Percentiles rank a stretch among this genome's conserved stretches.
These are phyloP conservation scores for Cucumis cinereus DNA, from an alignment of 306 rosid species.

Conservation along the genomic window DNA sequence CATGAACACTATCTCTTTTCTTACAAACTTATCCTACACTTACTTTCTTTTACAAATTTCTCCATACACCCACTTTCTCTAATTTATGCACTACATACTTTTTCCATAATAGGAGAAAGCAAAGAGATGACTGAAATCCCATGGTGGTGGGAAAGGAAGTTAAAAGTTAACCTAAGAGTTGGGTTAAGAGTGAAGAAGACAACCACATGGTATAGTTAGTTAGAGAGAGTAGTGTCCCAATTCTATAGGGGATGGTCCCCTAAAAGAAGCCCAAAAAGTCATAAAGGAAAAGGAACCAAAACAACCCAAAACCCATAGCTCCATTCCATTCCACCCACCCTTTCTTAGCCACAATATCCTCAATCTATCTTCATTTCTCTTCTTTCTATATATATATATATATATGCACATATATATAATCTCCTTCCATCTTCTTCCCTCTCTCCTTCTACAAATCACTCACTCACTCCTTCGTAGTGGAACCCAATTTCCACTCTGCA, in stretches of 20 bases:
- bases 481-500: neutral
- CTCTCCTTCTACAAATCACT: neutral
- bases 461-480: neutral
- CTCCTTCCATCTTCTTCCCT: neutral
- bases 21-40: no score
- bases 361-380: neutral
- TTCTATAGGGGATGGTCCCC: neutral
- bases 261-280: neutral
- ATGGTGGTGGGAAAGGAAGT: neutral
- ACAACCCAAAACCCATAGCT: neutral
- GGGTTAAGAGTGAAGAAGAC: neutral
- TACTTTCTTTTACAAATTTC: neutral
- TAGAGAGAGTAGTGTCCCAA: neutral
- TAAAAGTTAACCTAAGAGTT: neutral
- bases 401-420: neutral
- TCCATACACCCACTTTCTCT: no score
- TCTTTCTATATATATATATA: no score
- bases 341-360: neutral
- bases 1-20: no score
- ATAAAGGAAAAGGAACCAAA: neutral
- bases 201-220: neutral
- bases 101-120: no score
- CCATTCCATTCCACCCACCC: neutral
- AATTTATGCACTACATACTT: no score
- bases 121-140: neutral